Evolutionary conservation across 768 basidiomycete species (phyloP).

Genomic region (Rhizopogon vulgaris): DNA sequence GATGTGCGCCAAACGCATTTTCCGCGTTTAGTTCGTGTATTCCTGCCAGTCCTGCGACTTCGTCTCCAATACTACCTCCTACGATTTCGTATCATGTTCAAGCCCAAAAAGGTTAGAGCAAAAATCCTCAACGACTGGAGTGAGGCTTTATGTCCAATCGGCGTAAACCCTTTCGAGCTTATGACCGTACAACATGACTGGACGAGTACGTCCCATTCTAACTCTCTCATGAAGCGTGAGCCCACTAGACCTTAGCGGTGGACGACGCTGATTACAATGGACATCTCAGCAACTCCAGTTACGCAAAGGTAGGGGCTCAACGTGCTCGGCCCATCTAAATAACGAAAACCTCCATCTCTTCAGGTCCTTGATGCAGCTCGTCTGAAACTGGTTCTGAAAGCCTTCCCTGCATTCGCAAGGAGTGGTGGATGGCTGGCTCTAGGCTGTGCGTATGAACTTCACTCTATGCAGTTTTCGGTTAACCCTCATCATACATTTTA

Average conservation of each 20-base stretch:
- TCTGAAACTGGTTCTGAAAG: conserved; percentile 39
- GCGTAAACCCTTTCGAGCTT: conserved; percentile 48
- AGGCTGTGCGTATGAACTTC: conserved; percentile 25
- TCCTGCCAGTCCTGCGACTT: conserved; percentile 38
- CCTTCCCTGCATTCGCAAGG: conserved; percentile 53
- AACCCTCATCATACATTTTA: conserved; percentile 14
- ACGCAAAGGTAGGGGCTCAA: conserved; percentile 50
- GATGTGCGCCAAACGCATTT: background rate
- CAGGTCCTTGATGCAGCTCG: conserved; percentile 43
- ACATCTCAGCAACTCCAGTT: conserved; percentile 79
- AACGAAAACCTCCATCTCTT: background rate
- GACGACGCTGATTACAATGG: conserved; percentile 72
- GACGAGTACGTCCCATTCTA: conserved; percentile 41
- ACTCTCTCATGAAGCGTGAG: conserved; percentile 1
- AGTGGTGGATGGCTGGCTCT: conserved; percentile 60
- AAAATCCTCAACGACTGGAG: conserved; percentile 37
- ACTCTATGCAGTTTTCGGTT: background rate
- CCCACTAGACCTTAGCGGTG: conserved; percentile 33
- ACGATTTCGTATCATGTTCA: conserved; percentile 32
- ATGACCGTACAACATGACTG: conserved; percentile 37
- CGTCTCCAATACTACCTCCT: conserved; percentile 28
- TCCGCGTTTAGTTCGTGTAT: conserved; percentile 41
- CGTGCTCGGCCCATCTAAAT: too few species aligned
- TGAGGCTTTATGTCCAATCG: conserved; percentile 46
- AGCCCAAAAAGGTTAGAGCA: conserved; percentile 24